phyloP scores from a whole-genome alignment of 345 rosid species.

The Hirschfeldia incana region DNA sequence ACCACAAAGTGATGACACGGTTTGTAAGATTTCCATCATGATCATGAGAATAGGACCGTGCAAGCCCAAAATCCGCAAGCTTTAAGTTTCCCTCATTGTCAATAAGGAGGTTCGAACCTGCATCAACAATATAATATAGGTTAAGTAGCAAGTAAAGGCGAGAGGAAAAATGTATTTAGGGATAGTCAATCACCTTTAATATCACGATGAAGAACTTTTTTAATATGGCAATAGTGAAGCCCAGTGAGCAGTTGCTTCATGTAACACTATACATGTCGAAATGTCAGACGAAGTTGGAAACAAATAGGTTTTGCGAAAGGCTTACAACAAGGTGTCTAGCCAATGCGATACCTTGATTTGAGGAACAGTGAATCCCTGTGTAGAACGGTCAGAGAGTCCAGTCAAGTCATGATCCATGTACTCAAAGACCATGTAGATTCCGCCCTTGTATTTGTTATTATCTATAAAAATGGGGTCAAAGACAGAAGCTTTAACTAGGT shows the following conservation, averaged over 20 bases:
- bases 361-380: not conserved
- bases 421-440: not conserved
- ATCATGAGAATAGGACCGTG: not conserved
- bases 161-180: not conserved
- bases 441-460: not conserved
- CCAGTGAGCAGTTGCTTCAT: slow-evolving; percentile 91
- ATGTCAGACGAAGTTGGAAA: not conserved
- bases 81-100: not conserved
- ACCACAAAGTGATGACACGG: not conserved
- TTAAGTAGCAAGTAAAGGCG: not conserved
- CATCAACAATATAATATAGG: not conserved
- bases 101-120: not conserved
- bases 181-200: slow-evolving; percentile 57
- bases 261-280: slow-evolving; percentile 55
- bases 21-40: not conserved
- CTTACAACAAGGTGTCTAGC: not conserved
- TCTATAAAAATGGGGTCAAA: not conserved
- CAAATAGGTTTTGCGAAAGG: not conserved
- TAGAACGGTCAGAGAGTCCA: not conserved
- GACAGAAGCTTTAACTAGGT: not conserved
- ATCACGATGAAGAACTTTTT: slow-evolving; percentile 69
- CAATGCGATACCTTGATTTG: not conserved
- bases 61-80: not conserved
- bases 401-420: not conserved
- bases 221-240: slow-evolving; percentile 62